Percentiles rank a stretch among this genome's conserved stretches.
Conservation (phyloP, 495 filamentous ascomycete species). For the Penicillium coprophilum region DNA sequence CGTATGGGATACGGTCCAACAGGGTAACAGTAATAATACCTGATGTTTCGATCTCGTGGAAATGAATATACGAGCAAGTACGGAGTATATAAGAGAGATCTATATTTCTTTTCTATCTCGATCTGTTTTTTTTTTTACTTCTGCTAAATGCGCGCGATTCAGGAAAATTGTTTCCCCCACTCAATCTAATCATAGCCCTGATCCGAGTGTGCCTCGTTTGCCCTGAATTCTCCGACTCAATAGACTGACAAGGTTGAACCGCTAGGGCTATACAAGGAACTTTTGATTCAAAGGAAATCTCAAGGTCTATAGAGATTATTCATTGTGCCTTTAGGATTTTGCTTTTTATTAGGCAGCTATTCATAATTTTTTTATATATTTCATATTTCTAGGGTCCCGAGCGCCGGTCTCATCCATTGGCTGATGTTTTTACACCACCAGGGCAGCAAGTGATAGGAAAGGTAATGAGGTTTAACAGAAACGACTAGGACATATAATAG, state of each 20-base stretch:
- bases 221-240: slow-evolving; percentile 8
- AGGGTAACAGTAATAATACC: slow-evolving; percentile 24
- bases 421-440: not conserved
- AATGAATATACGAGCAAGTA: not conserved
- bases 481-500: not conserved
- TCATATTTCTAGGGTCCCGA: not conserved
- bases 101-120: too few species aligned
- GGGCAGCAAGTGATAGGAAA: not conserved
- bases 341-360: not conserved
- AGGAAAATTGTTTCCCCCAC: not conserved
- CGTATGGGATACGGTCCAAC: slow-evolving; percentile 19
- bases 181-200: slow-evolving; percentile 4
- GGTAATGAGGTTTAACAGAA: not conserved
- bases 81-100: slow-evolving; percentile 2
- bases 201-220: slow-evolving; percentile 8
- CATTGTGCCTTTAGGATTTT: not conserved
- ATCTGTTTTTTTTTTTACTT: too few species aligned
- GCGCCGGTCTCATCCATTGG: not conserved
- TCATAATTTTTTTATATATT: not conserved
- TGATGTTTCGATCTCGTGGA: slow-evolving; percentile 4
- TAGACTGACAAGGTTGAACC: not conserved
- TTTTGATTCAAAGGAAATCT: not conserved
- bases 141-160: not conserved
- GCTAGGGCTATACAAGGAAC: not conserved
- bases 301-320: not conserved